A percentile compares a stretch with the other conserved stretches of the same genome.
Conservation (phyloP, 2,329 filamentous ascomycete species). For the Fusarium austroafricanum region DNA sequence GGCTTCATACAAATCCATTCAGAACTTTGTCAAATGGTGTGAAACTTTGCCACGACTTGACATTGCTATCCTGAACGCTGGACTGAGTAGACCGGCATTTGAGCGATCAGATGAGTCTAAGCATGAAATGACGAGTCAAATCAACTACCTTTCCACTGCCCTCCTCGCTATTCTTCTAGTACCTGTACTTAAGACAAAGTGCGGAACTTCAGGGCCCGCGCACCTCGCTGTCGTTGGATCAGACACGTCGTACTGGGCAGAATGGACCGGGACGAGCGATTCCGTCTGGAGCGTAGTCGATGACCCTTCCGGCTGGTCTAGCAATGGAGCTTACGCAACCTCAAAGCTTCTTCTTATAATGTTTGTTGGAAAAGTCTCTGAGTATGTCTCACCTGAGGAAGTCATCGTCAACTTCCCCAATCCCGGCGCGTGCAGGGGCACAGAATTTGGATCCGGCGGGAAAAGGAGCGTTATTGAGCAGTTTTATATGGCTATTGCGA, state of each 20-base stretch:
- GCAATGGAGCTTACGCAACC: slow-evolving; percentile 25
- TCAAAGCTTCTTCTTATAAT: slow-evolving; percentile 52
- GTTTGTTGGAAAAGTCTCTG: slow-evolving; percentile 53
- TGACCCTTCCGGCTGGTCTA: slow-evolving; percentile 34
- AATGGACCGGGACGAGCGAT: slow-evolving; percentile 36
- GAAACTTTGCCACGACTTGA: slow-evolving; percentile 54
- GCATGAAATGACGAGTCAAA: slow-evolving; percentile 57
- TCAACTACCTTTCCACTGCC: slow-evolving; percentile 54
- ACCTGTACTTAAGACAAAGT: slow-evolving; percentile 48
- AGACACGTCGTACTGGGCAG: slow-evolving; percentile 47
- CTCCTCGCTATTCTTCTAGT: slow-evolving; percentile 50
- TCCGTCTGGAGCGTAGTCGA: slow-evolving; percentile 37
- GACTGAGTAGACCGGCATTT: slow-evolving; percentile 46
- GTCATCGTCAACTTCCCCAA: slow-evolving; percentile 61
- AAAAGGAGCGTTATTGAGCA: slow-evolving; percentile 24
- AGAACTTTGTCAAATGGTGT: slow-evolving; percentile 53
- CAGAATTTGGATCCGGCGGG: slow-evolving; percentile 53
- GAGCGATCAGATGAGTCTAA: slow-evolving; percentile 47
- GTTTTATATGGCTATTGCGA: slow-evolving; percentile 24
- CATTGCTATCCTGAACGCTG: slow-evolving; percentile 60
- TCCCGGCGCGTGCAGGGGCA: slow-evolving; percentile 59
- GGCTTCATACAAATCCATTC: slow-evolving; percentile 58
- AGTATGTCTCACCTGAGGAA: slow-evolving; percentile 53
- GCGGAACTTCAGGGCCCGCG: slow-evolving; percentile 26
- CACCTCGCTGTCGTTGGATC: slow-evolving; percentile 49